phyloP scores from a whole-genome alignment of 2,329 filamentous ascomycete genomes.

The Xylariaceae sp. region DNA sequence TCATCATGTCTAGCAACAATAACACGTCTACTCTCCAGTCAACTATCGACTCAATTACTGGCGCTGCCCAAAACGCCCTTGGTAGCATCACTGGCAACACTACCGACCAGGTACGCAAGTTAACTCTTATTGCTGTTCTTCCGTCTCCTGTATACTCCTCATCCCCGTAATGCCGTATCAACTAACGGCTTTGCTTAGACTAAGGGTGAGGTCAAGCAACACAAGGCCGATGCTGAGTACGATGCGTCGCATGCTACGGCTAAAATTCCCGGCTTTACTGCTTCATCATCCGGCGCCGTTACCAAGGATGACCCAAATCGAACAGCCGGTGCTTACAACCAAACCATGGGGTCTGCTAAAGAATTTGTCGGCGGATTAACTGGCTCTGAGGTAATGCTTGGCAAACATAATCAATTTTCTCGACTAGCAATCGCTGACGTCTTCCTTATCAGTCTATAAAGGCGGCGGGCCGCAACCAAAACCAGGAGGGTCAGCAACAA shows the following conservation, averaged over 20 bases:
- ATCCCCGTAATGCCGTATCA: background rate
- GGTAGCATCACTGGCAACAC: slow-evolving; percentile 76
- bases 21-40: slow-evolving; percentile 79
- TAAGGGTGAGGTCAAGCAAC: slow-evolving; percentile 69
- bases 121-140: background rate
- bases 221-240: slow-evolving; percentile 69
- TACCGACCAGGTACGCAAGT: slow-evolving; percentile 62
- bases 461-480: slow-evolving; percentile 76
- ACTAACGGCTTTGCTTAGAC: slow-evolving; percentile 43
- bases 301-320: slow-evolving; percentile 77
- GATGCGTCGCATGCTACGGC: slow-evolving; percentile 76
- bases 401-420: background rate
- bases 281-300: slow-evolving; percentile 72
- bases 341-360: slow-evolving; percentile 86
- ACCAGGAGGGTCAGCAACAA: slow-evolving; percentile 77
- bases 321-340: slow-evolving; percentile 77
- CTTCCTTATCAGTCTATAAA: slow-evolving; percentile 65
- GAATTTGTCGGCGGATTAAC: slow-evolving; percentile 77
- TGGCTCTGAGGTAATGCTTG: slow-evolving; percentile 67
- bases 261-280: slow-evolving; percentile 75
- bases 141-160: background rate
- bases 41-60: slow-evolving; percentile 74
- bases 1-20: slow-evolving; percentile 50
- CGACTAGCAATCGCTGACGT: background rate
- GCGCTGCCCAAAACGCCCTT: slow-evolving; percentile 73